Evolutionary conservation across 352 stramenopile species (phyloP).

Genomic region (Phytopythium helicoides): DNA sequence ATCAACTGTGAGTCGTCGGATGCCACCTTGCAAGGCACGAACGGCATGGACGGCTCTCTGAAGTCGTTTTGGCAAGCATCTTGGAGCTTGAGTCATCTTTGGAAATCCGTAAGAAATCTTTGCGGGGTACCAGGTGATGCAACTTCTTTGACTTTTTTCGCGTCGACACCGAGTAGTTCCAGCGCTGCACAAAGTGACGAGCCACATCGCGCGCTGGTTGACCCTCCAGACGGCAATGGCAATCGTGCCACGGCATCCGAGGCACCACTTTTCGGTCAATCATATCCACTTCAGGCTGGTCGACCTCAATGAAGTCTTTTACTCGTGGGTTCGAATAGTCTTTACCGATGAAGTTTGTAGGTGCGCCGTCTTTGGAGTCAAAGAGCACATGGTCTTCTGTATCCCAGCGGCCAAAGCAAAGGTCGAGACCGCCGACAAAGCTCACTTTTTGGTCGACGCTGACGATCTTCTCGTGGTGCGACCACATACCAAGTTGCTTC

Average conservation of each 20-base stretch:
- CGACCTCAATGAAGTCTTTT: constrained; percentile 82
- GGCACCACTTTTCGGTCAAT: constrained; percentile 70
- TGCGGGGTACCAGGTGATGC: constrained; percentile 75
- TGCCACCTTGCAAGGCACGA: constrained; percentile 17
- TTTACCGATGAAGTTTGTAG: constrained; percentile 72
- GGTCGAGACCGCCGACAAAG: constrained; percentile 90
- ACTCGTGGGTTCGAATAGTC: constrained; percentile 85
- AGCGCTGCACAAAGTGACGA: constrained; percentile 86
- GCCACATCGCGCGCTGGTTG: constrained; percentile 79
- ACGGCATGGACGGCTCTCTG: constrained; percentile 68
- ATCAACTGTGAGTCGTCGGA: constrained; percentile 12
- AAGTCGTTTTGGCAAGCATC: constrained; percentile 42
- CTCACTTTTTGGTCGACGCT: constrained; percentile 86
- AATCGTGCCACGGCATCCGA: constrained; percentile 88
- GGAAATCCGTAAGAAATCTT: constrained; percentile 31
- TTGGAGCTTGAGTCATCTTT: constrained; percentile 1
- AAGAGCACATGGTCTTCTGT: constrained; percentile 63
- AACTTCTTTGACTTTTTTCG: constrained; percentile 72
- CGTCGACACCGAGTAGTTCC: constrained; percentile 86
- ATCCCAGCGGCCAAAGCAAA: constrained; percentile 90
- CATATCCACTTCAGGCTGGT: constrained; percentile 70
- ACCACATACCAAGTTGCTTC: constrained; percentile 85
- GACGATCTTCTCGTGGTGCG: constrained; percentile 93
- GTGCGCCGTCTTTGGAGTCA: constrained; percentile 39
- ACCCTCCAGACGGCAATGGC: constrained; percentile 75